A percentile compares a stretch with the other conserved stretches of the same genome.
phyloP scores from a whole-genome alignment of 257 asterid genomes.

The Solanum virginianum region DNA sequence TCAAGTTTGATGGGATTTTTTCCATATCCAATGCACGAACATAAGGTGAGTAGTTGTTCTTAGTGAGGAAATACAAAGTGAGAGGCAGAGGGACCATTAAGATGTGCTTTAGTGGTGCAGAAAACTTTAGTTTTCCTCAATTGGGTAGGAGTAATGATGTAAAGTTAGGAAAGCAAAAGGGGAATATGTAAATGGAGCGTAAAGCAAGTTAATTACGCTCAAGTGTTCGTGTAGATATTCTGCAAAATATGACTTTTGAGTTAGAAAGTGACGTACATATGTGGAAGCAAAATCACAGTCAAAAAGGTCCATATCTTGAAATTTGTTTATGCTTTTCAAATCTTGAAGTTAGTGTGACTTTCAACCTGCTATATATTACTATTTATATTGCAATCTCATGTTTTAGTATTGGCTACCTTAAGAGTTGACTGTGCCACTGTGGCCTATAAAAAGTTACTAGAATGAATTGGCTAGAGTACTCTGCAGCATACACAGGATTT shows the following conservation, averaged over 20 bases:
- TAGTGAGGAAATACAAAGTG: not conserved
- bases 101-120: constrained; percentile 12
- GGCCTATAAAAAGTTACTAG: not conserved
- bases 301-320: constrained; percentile 4
- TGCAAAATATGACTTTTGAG: constrained; percentile 8
- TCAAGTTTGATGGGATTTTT: not conserved
- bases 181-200: constrained; percentile 7
- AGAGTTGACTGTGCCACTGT: not conserved
- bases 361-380: not conserved
- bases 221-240: constrained; percentile 12
- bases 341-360: not conserved
- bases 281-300: constrained; percentile 3
- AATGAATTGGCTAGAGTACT: not conserved
- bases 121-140: constrained; percentile 5
- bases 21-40: not conserved
- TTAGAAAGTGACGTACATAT: constrained; percentile 2
- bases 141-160: constrained; percentile 14
- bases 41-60: not conserved
- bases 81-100: constrained; percentile 1
- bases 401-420: not conserved
- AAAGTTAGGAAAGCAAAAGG: constrained; percentile 15
- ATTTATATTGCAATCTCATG: not conserved
- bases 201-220: constrained; percentile 4
- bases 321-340: not conserved
- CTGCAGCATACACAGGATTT: not conserved